A percentile compares a stretch with the other conserved stretches of the same genome.
Evolutionary conservation across 176 grass and related monocot species (phyloP).

Genomic region (Aegilops bicornis): DNA sequence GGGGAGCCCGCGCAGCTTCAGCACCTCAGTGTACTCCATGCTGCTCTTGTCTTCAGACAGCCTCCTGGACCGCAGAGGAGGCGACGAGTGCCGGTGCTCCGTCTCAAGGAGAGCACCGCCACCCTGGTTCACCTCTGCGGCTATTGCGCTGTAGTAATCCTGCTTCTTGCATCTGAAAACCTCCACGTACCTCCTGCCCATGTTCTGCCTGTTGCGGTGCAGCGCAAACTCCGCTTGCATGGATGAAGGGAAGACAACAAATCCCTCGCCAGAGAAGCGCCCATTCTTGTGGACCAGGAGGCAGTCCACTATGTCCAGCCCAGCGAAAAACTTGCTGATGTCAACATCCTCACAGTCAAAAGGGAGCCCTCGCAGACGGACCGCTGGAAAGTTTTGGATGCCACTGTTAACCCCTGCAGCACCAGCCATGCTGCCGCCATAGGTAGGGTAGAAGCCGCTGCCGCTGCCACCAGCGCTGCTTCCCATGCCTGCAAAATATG

Average conservation of each 20-base stretch:
- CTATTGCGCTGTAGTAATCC: conserved; percentile 81
- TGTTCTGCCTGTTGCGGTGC: conserved; percentile 80
- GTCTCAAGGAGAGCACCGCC: conserved; percentile 35
- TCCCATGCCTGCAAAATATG: conserved; percentile 54
- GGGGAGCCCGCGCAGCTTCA: conserved; percentile 85
- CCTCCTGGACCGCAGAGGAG: conserved; percentile 51
- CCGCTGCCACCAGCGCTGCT: conserved; percentile 33
- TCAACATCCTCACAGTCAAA: conserved; percentile 92
- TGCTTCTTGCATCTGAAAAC: conserved; percentile 95
- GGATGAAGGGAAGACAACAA: conserved; percentile 66
- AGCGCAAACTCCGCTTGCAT: conserved; percentile 81
- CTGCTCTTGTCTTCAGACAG: conserved; percentile 57
- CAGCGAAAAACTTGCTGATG: conserved; percentile 80
- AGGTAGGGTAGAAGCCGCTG: conserved; percentile 47
- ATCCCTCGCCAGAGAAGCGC: conserved; percentile 75
- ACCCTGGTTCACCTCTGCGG: conserved; percentile 80
- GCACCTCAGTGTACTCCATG: conserved; percentile 91
- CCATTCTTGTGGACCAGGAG: conserved; percentile 82
- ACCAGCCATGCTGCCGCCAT: conserved; percentile 36
- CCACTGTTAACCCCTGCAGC: conserved; percentile 43
- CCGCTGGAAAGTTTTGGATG: conserved; percentile 69
- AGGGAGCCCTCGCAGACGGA: conserved; percentile 78
- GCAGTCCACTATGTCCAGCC: conserved; percentile 79
- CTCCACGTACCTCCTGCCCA: conserved; percentile 90
- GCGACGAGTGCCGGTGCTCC: conserved; percentile 45